Base-by-base conservation (phyloP, 805 yeast species). In the Pichia sporocuriosa region DNA sequence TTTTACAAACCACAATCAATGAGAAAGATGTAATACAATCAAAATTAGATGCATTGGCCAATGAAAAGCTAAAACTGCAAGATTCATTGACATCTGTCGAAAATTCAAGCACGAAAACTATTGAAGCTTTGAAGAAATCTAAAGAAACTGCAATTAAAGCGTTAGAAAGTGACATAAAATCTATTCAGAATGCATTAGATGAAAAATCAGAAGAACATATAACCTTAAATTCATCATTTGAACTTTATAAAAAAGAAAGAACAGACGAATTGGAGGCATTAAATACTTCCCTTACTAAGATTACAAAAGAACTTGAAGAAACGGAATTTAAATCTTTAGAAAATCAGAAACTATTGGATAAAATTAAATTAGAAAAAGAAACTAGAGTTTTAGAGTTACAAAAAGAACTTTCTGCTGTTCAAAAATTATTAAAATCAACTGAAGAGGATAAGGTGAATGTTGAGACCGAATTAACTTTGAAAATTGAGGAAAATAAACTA, bases 181-280 rank as follows among this genome's bases (percentile, higher is more conserved):
- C 4, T 3, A 26, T 35, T 6, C 21, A 24, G 1, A 21, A 23
- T n/a, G 19, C 17, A 1, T 15, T 44, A 12, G 24, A 34, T 20
- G 37, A 37, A 10, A 45, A 38, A 27, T 26, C 27, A 8, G 13
- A 16, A 2, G 39, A 37, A 4, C 39, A 25, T 35, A 23, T 29
- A 15, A 19, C 19, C 5, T 24, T 35, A 7, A n/a, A 25, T 13
- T 9, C 13, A 11, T 33, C 20, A 11, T 39, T 32, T 25, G 34
- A 44, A 30, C 2, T 17, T 1, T 34, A 17, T 22, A 37, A 34
- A 22, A 12, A 16, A 8, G 40, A 29, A 8, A 8, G 29, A 9
- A n/a, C 11, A 4, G 35, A 15, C 2, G 39, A 41, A 10, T 19
- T 40, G 4, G 20, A 37, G 11, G 25, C 27, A 16, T 20, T 31